Evolutionary conservation across 2,329 filamentous ascomycete species (phyloP).

Genomic region (Colletotrichum cordylinicola): DNA sequence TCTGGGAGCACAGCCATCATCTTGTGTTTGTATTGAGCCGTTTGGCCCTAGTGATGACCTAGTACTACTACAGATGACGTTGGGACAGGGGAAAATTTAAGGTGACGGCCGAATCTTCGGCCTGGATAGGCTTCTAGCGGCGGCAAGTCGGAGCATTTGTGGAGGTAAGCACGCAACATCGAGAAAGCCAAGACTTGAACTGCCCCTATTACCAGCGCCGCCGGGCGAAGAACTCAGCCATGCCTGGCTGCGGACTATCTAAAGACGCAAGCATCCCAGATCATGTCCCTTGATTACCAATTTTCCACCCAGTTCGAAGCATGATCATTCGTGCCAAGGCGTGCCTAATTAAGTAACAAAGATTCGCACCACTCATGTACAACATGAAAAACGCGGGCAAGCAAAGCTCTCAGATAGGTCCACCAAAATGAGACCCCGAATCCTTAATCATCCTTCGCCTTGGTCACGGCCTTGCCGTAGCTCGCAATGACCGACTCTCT

Average conservation of each 20-base stretch:
- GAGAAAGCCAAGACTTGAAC: neutral
- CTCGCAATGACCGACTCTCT: conserved; percentile 19
- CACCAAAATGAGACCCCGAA: neutral
- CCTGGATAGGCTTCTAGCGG: neutral
- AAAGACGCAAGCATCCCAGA: neutral
- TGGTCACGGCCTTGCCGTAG: neutral
- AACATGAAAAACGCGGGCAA: neutral
- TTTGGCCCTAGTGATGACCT: neutral
- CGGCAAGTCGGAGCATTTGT: neutral
- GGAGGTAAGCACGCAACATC: neutral
- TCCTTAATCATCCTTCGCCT: neutral
- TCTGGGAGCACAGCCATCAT: neutral
- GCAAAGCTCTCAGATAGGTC: neutral
- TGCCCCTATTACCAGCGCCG: neutral
- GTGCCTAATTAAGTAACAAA: neutral
- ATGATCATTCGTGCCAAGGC: neutral
- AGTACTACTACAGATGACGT: neutral
- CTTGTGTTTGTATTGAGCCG: neutral
- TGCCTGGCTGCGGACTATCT: neutral
- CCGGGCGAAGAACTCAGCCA: neutral
- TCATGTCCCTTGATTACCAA: neutral
- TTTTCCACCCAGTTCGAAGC: neutral
- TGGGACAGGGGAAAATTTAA: neutral
- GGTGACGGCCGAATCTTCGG: neutral
- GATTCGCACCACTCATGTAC: neutral